Percentiles rank a stretch among this genome's conserved stretches.
Conservation (phyloP, 163 green algal genomes). For the Trebouxia gelatinosa region DNA sequence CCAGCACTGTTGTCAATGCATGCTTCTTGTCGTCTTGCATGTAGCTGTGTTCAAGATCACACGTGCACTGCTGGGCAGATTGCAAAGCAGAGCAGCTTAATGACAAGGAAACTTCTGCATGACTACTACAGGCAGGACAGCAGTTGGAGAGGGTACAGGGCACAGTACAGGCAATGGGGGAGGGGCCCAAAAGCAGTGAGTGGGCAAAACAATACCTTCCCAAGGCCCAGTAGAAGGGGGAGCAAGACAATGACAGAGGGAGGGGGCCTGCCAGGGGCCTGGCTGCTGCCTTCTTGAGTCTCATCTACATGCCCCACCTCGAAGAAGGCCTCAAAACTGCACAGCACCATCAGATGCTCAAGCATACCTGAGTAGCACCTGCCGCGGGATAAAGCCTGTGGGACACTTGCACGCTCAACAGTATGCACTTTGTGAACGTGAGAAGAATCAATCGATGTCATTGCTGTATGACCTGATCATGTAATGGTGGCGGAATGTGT, state of each 20-base stretch:
- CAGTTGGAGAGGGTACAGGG: not conserved
- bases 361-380: no score
- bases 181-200: not conserved
- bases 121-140: not conserved
- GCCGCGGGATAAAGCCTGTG: no score
- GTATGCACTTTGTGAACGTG: no score
- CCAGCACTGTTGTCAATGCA: not conserved
- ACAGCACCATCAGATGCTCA: no score
- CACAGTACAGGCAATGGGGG: not conserved
- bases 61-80: not conserved
- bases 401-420: no score
- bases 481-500: no score
- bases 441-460: no score
- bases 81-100: not conserved
- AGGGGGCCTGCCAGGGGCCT: not conserved
- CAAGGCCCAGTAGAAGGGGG: conserved; percentile 83
- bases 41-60: not conserved
- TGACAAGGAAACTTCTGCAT: not conserved
- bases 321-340: conserved; percentile 9
- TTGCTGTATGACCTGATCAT: no score
- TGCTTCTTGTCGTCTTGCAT: not conserved
- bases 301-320: not conserved
- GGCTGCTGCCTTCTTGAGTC: not conserved
- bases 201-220: no score
- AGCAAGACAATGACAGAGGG: conserved; percentile 56